Percentiles rank a stretch among this genome's conserved stretches.
Conservation (phyloP, 140 eudicot species). For the Erigeron philadelphicus region DNA sequence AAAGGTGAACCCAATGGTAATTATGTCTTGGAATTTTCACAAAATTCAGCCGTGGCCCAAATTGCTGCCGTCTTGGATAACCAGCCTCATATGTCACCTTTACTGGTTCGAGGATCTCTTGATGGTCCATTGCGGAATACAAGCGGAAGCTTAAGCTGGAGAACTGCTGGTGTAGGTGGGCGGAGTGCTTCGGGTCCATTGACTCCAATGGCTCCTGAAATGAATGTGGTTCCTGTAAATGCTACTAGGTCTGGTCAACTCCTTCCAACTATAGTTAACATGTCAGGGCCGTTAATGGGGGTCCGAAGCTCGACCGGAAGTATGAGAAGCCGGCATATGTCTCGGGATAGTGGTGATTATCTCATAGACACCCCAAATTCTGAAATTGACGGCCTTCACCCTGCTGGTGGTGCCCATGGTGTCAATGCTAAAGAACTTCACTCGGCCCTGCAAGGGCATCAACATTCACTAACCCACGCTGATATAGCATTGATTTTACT, state of each 20-base stretch:
- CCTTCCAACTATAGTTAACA: constrained; percentile 87
- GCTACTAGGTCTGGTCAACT: constrained; percentile 96
- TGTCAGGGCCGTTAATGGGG: constrained; percentile 97
- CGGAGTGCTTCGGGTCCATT: constrained; percentile 95
- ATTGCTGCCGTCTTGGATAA: constrained; percentile 66
- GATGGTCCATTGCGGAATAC: constrained; percentile 87
- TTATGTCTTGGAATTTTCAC: constrained; percentile 80
- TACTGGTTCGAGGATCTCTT: constrained; percentile 88
- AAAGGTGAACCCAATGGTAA: constrained; percentile 60
- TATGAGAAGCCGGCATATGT: constrained; percentile 91
- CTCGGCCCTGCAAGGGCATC: constrained; percentile 97
- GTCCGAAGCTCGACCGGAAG: constrained; percentile 97
- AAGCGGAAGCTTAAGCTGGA: constrained; percentile 96
- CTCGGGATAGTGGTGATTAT: constrained; percentile 95
- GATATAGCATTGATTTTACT: constrained; percentile 86
- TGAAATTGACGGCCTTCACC: constrained; percentile 79
- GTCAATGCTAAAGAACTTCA: constrained; percentile 93
- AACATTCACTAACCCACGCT: constrained; percentile 87
- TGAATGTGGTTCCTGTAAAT: constrained; percentile 75
- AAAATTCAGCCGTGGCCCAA: constrained; percentile 75
- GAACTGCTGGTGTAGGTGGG: constrained; percentile 87
- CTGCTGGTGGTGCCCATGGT: constrained; percentile 62
- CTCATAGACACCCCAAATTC: constrained; percentile 95
- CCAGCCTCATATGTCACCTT: constrained; percentile 98
- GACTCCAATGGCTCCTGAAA: constrained; percentile 93